Conservation (phyloP, 2,329 filamentous ascomycete genomes). For the Myriosclerotinia duriaeana region DNA sequence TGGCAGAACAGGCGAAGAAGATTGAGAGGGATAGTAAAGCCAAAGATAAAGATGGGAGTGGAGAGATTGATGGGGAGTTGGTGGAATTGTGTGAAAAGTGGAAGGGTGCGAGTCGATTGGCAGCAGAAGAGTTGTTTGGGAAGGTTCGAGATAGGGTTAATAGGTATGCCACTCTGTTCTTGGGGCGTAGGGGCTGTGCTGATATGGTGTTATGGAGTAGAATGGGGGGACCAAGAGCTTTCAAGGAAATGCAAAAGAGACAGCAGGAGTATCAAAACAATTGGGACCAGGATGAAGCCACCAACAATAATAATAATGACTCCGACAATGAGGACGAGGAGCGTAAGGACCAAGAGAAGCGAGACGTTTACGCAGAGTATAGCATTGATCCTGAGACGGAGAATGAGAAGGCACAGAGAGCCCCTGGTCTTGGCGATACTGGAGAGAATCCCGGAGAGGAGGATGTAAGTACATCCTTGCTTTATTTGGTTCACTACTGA, state of each 20-base stretch:
- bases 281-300: constrained; percentile 43
- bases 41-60: constrained; percentile 44
- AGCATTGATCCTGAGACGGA: constrained; percentile 40
- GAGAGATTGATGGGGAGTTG: constrained; percentile 57
- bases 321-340: constrained; percentile 41
- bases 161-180: constrained; percentile 38
- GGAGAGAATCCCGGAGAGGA: constrained; percentile 44
- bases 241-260: constrained; percentile 51
- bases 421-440: constrained; percentile 39
- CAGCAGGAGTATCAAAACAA: constrained; percentile 44
- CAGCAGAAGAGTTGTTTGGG: constrained; percentile 67
- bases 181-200: not conserved
- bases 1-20: constrained; percentile 51
- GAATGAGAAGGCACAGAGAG: constrained; percentile 41
- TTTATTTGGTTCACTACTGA: constrained; percentile 20
- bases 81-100: constrained; percentile 58
- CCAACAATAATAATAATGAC: constrained; percentile 35
- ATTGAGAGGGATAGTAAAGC: constrained; percentile 45
- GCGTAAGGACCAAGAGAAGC: constrained; percentile 43
- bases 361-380: constrained; percentile 40
- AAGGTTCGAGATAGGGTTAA: constrained; percentile 59
- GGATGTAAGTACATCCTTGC: constrained; percentile 44
- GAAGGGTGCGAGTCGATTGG: constrained; percentile 58
- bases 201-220: constrained; percentile 27
- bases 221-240: constrained; percentile 62